Conservation (phyloP, 2,329 filamentous ascomycete genomes). For the Fusarium palustre region DNA sequence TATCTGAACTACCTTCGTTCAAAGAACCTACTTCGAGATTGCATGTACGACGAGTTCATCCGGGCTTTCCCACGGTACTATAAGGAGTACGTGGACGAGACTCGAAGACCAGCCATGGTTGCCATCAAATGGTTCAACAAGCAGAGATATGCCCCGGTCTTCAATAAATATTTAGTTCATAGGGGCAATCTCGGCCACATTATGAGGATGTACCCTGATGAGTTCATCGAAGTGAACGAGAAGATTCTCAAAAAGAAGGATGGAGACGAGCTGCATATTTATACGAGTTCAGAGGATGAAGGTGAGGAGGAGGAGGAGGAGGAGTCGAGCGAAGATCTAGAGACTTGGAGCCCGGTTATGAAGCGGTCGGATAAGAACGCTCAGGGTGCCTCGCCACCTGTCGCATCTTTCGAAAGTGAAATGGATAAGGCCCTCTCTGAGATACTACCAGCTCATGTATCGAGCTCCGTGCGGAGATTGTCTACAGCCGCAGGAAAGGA, state of each 20-base stretch:
- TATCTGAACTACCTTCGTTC: constrained; percentile 56
- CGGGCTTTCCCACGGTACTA: constrained; percentile 58
- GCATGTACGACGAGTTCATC: constrained; percentile 66
- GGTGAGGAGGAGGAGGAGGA: neutral
- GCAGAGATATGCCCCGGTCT: constrained; percentile 38
- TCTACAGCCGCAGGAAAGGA: constrained; percentile 4
- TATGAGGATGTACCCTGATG: constrained; percentile 50
- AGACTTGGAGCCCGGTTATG: neutral
- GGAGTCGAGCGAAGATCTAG: constrained; percentile 3
- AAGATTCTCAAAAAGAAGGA: constrained; percentile 22
- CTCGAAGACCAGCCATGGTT: constrained; percentile 49
- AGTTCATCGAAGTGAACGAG: constrained; percentile 43
- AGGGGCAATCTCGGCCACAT: constrained; percentile 52
- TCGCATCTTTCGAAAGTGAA: constrained; percentile 16
- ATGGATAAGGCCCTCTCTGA: constrained; percentile 35
- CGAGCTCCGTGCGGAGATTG: constrained; percentile 1
- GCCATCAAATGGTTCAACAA: constrained; percentile 59
- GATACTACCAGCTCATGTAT: neutral
- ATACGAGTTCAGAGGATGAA: constrained; percentile 33
- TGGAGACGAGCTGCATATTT: constrained; percentile 24
- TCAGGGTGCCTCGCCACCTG: neutral
- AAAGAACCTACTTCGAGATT: constrained; percentile 53
- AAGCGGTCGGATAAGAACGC: neutral
- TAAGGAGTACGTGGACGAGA: constrained; percentile 53
- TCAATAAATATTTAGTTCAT: constrained; percentile 50